phyloP scores from a whole-genome alignment of 116 monocot genomes.

The Trichopus zeylanicus region DNA sequence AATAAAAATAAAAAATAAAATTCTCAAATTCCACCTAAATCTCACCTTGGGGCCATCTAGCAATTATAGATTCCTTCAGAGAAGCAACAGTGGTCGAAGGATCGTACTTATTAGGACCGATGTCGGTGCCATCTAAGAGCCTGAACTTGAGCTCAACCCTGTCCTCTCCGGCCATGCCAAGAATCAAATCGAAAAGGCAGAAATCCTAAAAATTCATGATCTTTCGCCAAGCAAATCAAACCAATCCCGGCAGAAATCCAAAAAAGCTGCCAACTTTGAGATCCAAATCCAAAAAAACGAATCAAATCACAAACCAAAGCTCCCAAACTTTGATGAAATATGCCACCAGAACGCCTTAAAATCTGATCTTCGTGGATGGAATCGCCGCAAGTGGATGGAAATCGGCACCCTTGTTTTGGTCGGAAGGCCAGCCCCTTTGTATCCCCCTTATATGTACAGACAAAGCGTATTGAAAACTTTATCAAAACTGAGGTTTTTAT shows the following conservation, averaged over 20 bases:
- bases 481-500: neutral
- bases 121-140: conserved; percentile 68
- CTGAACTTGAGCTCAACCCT: conserved; percentile 55
- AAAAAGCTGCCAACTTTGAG: neutral
- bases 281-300: neutral
- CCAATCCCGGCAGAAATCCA: neutral
- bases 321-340: neutral
- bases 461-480: neutral
- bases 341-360: neutral
- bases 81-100: conserved; percentile 48
- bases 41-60: conserved; percentile 68
- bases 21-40: neutral
- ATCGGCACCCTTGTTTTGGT: neutral
- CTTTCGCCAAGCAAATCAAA: neutral
- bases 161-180: conserved; percentile 38
- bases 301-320: neutral
- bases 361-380: neutral
- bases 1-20: neutral
- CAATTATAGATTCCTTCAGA: conserved; percentile 54
- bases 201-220: neutral
- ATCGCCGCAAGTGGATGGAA: neutral
- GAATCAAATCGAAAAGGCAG: neutral
- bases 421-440: neutral
- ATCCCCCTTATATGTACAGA: neutral
- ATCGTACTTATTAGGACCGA: conserved; percentile 56